phyloP scores from a whole-genome alignment of 2,329 filamentous ascomycete species.

The Ophioceras dolichostomum region DNA sequence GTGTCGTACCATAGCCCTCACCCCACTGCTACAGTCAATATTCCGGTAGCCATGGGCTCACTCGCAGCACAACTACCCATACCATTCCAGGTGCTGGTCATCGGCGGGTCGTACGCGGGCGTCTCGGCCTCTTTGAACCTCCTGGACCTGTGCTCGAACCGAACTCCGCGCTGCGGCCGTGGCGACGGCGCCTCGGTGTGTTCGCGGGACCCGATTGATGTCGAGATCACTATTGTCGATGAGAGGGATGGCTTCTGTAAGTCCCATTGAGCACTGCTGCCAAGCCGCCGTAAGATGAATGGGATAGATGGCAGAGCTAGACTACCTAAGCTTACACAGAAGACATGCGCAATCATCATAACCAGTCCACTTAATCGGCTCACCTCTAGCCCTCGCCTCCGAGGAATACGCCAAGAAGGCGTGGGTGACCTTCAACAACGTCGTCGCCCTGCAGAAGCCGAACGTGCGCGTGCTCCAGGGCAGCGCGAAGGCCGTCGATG shows the following conservation, averaged over 20 bases:
- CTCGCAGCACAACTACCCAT: no score
- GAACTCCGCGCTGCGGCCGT: constrained; percentile 30
- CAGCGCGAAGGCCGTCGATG: constrained; percentile 47
- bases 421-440: constrained; percentile 58
- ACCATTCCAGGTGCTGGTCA: constrained; percentile 49
- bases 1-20: no score
- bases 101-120: constrained; percentile 63
- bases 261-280: constrained; percentile 18
- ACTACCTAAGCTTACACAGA: no score
- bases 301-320: no score
- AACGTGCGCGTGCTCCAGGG: constrained; percentile 56
- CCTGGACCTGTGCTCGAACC: constrained; percentile 49
- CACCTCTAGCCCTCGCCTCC: constrained; percentile 58
- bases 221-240: constrained; percentile 64
- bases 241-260: constrained; percentile 75
- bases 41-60: no score
- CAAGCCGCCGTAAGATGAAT: no score
- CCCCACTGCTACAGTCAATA: no score
- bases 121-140: constrained; percentile 55
- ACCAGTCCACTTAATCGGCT: constrained; percentile 67
- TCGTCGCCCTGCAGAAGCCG: constrained; percentile 51
- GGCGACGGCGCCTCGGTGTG: constrained; percentile 8
- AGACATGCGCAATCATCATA: no score
- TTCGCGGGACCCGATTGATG: constrained; percentile 25
- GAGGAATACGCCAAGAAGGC: constrained; percentile 50